Base-by-base conservation (phyloP, 2,329 filamentous ascomycete genomes). In the Teratosphaeria epicoccoides region DNA sequence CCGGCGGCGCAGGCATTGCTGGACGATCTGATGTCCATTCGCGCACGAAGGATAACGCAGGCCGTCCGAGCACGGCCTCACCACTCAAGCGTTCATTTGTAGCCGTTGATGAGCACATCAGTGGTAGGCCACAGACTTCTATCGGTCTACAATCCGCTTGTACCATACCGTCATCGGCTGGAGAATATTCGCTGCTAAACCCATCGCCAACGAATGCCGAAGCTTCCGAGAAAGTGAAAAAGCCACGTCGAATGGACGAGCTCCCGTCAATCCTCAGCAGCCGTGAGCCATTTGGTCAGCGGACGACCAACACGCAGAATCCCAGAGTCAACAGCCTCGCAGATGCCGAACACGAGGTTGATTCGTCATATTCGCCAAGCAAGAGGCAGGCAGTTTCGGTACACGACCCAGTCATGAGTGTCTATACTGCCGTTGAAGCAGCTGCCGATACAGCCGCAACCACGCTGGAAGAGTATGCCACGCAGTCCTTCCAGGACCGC, bases 401-500 rank as follows among this genome's bases (percentile, higher is more conserved):
- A 5, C 23, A 46, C n/a, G 50, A 49, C 25, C 49, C 40, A 28
- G 29, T 23, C 29, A 53, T 44, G 9, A 52, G 51, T 17, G 48
- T 33, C 45, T 52, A 51, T 50, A 47, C 53, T 17, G 43, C 56
- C n/a, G 3, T 51, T 6, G n/a, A 11, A 26, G 23, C 28, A 6
- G 33, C 11, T 17, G 23, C 26, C 20, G 33, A 40, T 10, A 33
- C 48, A 22, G 12, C 43, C 11, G 55, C 51, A 28, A 24, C 43
- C 6, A 24, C 52, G 3, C 49, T 65, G 22, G 60, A 51, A 51
- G 57, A 52, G 51, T 76, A 74, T 52, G 67, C 67, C 1, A 60
- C 62, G 33, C 71, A 71, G 46, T 61, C 66, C 23, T 63, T 66
- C 14, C 70, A 75, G 20, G 61, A 66, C 28, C 69, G 77, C 6